phyloP scores from a whole-genome alignment of 2,329 filamentous ascomycete genomes.

The Phoma sp. region DNA sequence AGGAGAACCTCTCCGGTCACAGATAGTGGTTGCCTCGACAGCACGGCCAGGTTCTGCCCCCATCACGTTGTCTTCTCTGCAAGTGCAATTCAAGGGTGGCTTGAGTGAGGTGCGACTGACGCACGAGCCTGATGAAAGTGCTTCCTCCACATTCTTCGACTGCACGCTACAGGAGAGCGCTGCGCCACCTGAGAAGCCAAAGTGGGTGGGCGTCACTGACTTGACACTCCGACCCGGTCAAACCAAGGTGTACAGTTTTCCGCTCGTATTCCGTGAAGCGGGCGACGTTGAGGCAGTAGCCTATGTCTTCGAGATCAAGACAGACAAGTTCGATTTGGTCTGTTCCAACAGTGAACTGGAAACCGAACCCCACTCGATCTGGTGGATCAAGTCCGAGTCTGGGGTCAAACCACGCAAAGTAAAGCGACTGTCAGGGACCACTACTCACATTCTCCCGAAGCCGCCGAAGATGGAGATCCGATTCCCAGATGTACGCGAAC shows the following conservation, averaged over 20 bases:
- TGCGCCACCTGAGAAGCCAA: slow-evolving; percentile 36
- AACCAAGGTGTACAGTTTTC: slow-evolving; percentile 73
- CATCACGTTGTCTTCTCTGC: slow-evolving; percentile 57
- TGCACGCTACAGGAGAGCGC: slow-evolving; percentile 37
- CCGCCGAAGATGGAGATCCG: slow-evolving; percentile 88
- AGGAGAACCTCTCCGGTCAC: slow-evolving; percentile 63
- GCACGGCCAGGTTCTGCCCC: slow-evolving; percentile 54
- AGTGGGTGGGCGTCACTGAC: slow-evolving; percentile 65
- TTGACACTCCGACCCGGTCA: slow-evolving; percentile 71
- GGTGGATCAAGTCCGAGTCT: slow-evolving; percentile 42
- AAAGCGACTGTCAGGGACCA: slow-evolving; percentile 50
- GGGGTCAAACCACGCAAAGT: slow-evolving; percentile 38
- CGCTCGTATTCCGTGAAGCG: slow-evolving; percentile 77
- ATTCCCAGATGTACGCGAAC: slow-evolving; percentile 65
- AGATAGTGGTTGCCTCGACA: slow-evolving; percentile 60
- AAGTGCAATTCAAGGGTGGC: slow-evolving; percentile 60
- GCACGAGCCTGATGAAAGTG: slow-evolving; percentile 28
- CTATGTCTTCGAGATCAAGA: slow-evolving; percentile 68
- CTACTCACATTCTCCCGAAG: slow-evolving; percentile 79
- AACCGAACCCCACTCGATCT: slow-evolving; percentile 30
- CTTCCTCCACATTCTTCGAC: slow-evolving; percentile 28
- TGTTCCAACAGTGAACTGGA: slow-evolving; percentile 63
- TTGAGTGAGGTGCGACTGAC: slow-evolving; percentile 41
- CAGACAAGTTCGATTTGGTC: slow-evolving; percentile 70
- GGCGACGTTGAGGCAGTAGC: slow-evolving; percentile 74